A percentile compares a stretch with the other conserved stretches of the same genome.
Conservation (phyloP, 306 rosid species). For the Lablab purpureus region DNA sequence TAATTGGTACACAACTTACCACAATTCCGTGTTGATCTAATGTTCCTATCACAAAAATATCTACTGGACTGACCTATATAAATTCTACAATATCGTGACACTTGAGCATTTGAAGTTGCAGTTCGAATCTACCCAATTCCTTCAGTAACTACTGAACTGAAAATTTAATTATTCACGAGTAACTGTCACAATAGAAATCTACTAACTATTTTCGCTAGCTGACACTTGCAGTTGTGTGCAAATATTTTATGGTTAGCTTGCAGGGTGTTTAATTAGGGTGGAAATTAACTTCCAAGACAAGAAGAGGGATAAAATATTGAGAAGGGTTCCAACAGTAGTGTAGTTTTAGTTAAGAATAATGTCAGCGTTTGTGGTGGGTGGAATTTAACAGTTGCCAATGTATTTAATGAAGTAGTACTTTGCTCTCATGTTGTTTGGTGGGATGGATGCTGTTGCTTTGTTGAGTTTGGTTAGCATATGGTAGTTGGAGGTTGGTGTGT, state of each 20-base stretch:
- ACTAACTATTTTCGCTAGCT: background rate
- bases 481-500: conserved; percentile 26
- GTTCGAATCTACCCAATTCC: conserved; percentile 8
- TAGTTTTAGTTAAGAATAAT: background rate
- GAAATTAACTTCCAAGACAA: conserved; percentile 13
- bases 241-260: background rate
- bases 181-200: background rate
- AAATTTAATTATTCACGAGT: background rate
- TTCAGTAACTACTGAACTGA: conserved; percentile 3
- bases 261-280: conserved; percentile 3
- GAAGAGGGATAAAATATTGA: background rate
- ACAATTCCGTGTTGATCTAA: background rate
- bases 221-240: background rate
- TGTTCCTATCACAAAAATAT: background rate
- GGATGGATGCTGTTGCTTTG: conserved; percentile 26
- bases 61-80: background rate
- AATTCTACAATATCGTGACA: background rate
- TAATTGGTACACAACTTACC: background rate
- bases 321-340: background rate
- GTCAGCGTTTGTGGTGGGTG: background rate
- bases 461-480: conserved; percentile 4
- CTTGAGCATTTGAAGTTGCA: background rate
- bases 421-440: conserved; percentile 8
- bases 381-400: background rate
- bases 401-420: background rate